These are phyloP conservation scores for Coprinellus aureogranulatus DNA, from an alignment of 768 basidiomycete genomes.

Conservation along the genomic window DNA sequence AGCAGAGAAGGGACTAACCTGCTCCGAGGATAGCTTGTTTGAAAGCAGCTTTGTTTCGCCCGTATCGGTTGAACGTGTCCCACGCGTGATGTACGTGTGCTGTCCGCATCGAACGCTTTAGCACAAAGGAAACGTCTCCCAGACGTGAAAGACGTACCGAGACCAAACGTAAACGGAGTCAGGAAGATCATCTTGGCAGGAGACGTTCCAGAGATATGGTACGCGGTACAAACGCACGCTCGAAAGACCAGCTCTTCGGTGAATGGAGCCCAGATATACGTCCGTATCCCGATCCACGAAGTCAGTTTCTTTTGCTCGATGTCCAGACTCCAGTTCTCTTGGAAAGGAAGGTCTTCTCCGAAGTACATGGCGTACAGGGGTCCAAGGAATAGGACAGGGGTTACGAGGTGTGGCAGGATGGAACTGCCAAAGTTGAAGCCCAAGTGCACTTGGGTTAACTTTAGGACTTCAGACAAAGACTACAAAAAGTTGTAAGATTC, in stretches of 20 bases:
- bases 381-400: conserved; percentile 74
- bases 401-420: conserved; percentile 57
- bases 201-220: conserved; percentile 62
- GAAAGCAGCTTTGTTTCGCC: conserved; percentile 63
- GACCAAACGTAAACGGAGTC: conserved; percentile 83
- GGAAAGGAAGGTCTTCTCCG: conserved; percentile 50
- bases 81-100: conserved; percentile 93
- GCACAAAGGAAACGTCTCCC: too few species aligned
- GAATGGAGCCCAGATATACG: conserved; percentile 79
- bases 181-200: conserved; percentile 66
- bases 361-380: conserved; percentile 65
- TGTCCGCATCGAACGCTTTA: not conserved
- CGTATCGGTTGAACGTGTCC: conserved; percentile 77
- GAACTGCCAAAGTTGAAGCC: conserved; percentile 8
- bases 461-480: not conserved
- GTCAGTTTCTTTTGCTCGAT: conserved; percentile 41
- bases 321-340: conserved; percentile 44
- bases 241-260: conserved; percentile 94
- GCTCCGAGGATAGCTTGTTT: conserved; percentile 56
- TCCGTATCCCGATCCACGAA: conserved; percentile 63
- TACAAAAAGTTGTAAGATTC: not conserved
- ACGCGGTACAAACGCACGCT: conserved; percentile 74
- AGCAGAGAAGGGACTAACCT: conserved; percentile 38
- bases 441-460: not conserved
- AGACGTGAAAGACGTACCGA: conserved; percentile 57